Percentiles rank a stretch among this genome's conserved stretches.
phyloP scores from a whole-genome alignment of 73 alveolate genomes.

The Tetrahymena malaccensis region DNA sequence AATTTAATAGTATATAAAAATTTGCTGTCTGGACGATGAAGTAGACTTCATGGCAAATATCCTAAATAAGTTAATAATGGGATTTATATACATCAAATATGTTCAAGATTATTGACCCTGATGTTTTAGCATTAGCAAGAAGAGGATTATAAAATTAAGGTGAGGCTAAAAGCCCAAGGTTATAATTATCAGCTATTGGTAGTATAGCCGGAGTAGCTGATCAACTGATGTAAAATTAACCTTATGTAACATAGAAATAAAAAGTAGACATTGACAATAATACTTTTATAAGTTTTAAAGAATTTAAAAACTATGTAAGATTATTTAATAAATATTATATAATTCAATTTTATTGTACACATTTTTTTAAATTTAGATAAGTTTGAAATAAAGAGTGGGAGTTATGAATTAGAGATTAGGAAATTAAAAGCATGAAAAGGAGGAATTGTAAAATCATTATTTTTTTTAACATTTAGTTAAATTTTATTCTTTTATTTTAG shows the following conservation, averaged over 20 bases:
- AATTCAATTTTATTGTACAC: background rate
- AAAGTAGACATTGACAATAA: background rate
- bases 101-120: background rate
- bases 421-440: background rate
- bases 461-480: background rate
- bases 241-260: background rate
- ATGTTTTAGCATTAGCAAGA: background rate
- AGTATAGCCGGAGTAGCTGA: background rate
- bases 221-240: background rate
- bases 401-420: background rate
- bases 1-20: background rate
- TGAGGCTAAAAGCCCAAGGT: background rate
- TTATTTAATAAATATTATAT: background rate
- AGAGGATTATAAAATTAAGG: background rate
- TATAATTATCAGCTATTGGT: background rate
- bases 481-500: background rate
- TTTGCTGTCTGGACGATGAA: background rate
- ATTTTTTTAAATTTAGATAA: background rate
- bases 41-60: background rate
- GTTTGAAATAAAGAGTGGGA: background rate
- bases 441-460: background rate
- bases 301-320: background rate
- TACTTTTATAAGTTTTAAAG: background rate
- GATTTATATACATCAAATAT: background rate
- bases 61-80: background rate